Conservation (phyloP, 1,284 basidiomycete species). For the Cutaneotrichosporon arboriforme region DNA sequence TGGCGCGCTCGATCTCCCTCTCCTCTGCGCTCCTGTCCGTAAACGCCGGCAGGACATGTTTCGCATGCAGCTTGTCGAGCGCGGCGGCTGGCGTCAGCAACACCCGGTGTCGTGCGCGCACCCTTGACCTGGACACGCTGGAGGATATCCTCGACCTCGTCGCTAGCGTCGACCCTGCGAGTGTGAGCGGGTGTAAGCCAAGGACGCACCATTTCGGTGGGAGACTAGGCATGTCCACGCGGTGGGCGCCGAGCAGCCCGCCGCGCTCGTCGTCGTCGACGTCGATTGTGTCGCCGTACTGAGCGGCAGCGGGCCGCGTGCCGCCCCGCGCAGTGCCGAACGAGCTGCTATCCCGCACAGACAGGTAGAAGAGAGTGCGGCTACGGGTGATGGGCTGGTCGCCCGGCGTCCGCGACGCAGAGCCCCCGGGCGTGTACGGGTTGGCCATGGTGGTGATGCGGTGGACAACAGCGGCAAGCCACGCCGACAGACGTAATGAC, state of each 20-base stretch:
- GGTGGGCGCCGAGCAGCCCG: conserved; percentile 56
- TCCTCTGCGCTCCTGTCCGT: conserved; percentile 90
- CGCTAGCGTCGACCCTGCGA: conserved; percentile 79
- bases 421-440: conserved; percentile 5
- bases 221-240: conserved; percentile 56
- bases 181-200: conserved; percentile 8
- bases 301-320: conserved; percentile 38
- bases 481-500: background rate
- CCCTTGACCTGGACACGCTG: conserved; percentile 67
- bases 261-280: conserved; percentile 62
- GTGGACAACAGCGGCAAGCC: background rate
- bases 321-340: conserved; percentile 31
- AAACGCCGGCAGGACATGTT: conserved; percentile 92
- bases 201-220: conserved; percentile 64
- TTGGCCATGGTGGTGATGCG: background rate
- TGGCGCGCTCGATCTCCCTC: conserved; percentile 81
- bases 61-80: conserved; percentile 90
- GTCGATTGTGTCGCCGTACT: conserved; percentile 47
- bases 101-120: conserved; percentile 47
- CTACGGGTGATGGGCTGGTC: conserved; percentile 60
- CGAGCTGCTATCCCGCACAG: conserved; percentile 76
- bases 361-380: conserved; percentile 88
- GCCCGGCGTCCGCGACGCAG: background rate
- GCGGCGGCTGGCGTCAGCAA: conserved; percentile 56
- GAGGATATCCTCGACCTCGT: conserved; percentile 77